Conservation (phyloP, 148 eudicot genomes). For the Beta vulgaris region DNA sequence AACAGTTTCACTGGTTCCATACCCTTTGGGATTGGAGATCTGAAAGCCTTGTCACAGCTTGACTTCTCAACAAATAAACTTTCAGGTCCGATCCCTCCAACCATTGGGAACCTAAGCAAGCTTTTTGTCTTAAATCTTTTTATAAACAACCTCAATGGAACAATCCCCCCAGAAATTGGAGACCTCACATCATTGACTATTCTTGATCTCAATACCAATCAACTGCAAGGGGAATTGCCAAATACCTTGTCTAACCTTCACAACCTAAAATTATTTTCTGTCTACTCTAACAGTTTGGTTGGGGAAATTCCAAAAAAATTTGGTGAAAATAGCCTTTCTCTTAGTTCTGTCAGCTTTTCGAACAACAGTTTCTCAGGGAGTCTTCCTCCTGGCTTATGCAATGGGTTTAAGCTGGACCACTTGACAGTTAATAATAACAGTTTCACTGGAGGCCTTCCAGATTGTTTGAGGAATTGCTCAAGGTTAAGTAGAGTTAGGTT, state of each 20-base stretch:
- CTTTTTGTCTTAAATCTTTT: slow-evolving; percentile 45
- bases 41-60: slow-evolving; percentile 13
- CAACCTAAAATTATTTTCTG: slow-evolving; percentile 35
- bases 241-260: slow-evolving; percentile 46
- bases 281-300: slow-evolving; percentile 45
- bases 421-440: slow-evolving; percentile 58
- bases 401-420: slow-evolving; percentile 41
- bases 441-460: slow-evolving; percentile 61
- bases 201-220: slow-evolving; percentile 53
- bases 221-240: slow-evolving; percentile 65
- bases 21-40: slow-evolving; percentile 36
- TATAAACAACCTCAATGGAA: slow-evolving; percentile 68
- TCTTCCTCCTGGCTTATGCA: slow-evolving; percentile 61
- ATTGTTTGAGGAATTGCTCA: slow-evolving; percentile 69
- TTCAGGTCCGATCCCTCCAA: slow-evolving; percentile 35
- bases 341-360: slow-evolving; percentile 59
- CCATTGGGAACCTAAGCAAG: slow-evolving; percentile 38
- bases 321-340: slow-evolving; percentile 40
- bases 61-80: slow-evolving; percentile 37
- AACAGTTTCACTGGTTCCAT: slow-evolving; percentile 35
- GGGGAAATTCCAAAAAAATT: slow-evolving; percentile 56
- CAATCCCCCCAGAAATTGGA: slow-evolving; percentile 61
- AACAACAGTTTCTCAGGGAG: slow-evolving; percentile 67
- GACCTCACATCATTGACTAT: slow-evolving; percentile 36
- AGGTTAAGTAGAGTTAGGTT: slow-evolving; percentile 53